Evolutionary conservation across 2,329 filamentous ascomycete species (phyloP), one percentile per base, ranked within the genome.

Genomic region (Exophiala sp.): DNA sequence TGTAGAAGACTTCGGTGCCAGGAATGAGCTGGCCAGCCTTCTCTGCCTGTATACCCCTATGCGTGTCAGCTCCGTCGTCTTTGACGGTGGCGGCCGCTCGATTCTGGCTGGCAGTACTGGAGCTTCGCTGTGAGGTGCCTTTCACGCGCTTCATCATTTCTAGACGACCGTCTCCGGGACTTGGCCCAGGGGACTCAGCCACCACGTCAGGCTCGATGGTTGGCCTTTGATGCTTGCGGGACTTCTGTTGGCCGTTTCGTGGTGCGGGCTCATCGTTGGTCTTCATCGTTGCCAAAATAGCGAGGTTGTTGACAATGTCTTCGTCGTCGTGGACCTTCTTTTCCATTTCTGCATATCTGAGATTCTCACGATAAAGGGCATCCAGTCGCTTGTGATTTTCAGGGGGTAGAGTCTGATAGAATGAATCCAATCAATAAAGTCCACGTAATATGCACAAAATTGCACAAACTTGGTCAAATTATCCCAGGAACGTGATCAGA

Each of bases 1-100:
- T 74, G 60, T 72, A 76, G 23, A 74, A 73, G 7, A 75, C 73
- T 57, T 75, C 71, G 11, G 71, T 70, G 4, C 72, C 72, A n/a
- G 73, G 60, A 21, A 67, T 63, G 2, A 75, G 63, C 22, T 68
- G 65, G 2, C 70, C 71, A 51, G 62, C 68, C 50, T 67, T 69
- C 52, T 74, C 73, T 3, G 71, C 70, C 24, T 66, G 57, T 2
- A 70, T 66, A 5, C 69, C 70, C 50, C 46, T 43, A 23, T 73
- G 73, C 22, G 64, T 62, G 1, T 68, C 65, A 46, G 71, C 69
- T 1, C 62, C 55, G 1, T 68, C 70, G 49, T 74, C 72, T 56
- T 74, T 72, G 22, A 68, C 48, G 55, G 69, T 71, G 14, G 50
- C 18, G 11, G 53, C 39, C 18, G 55, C 50, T n/a, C 58, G 53